A percentile compares a stretch with the other conserved stretches of the same genome.
These are phyloP conservation scores for Candida tallmaniae DNA, from an alignment of 805 yeast species.

Conservation along the genomic window DNA sequence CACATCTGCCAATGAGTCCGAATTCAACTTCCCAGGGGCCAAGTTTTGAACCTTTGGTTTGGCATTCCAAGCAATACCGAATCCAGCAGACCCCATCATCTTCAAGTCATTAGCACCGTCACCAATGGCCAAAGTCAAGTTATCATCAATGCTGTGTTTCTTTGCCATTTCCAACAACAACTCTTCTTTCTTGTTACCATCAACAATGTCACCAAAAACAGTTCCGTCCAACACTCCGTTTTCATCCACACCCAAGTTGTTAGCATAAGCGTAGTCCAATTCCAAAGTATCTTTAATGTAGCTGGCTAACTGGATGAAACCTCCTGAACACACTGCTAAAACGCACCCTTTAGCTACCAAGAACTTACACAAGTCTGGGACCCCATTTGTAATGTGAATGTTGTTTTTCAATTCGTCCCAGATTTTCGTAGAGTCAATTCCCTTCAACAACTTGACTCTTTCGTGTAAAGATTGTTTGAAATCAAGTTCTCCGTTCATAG, in stretches of 20 bases:
- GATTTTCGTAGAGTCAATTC: slow-evolving; percentile 64
- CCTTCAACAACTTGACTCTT: slow-evolving; percentile 77
- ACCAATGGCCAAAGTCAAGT: slow-evolving; percentile 76
- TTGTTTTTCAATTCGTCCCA: slow-evolving; percentile 76
- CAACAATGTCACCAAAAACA: slow-evolving; percentile 77
- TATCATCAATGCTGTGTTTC: slow-evolving; percentile 47
- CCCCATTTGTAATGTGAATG: slow-evolving; percentile 81
- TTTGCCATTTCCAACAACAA: slow-evolving; percentile 59
- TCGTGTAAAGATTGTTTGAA: slow-evolving; percentile 74
- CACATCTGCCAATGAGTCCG: slow-evolving; percentile 67
- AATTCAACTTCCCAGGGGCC: slow-evolving; percentile 82
- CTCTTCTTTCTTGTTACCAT: slow-evolving; percentile 78
- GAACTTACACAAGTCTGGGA: slow-evolving; percentile 59
- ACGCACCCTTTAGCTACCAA: slow-evolving; percentile 60
- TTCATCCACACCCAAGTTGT: slow-evolving; percentile 45
- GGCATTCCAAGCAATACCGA: slow-evolving; percentile 96
- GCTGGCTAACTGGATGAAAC: slow-evolving; percentile 84
- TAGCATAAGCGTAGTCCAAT: slow-evolving; percentile 88
- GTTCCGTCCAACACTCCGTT: slow-evolving; percentile 64
- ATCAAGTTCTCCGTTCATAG: slow-evolving; percentile 96
- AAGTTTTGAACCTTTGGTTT: slow-evolving; percentile 82
- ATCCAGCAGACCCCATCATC: slow-evolving; percentile 91
- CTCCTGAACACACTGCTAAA: slow-evolving; percentile 90
- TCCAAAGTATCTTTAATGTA: slow-evolving; percentile 63
- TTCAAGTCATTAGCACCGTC: slow-evolving; percentile 95